Base-by-base conservation (phyloP, 192 early-diverging fungal species). In the Podila verticillata region DNA sequence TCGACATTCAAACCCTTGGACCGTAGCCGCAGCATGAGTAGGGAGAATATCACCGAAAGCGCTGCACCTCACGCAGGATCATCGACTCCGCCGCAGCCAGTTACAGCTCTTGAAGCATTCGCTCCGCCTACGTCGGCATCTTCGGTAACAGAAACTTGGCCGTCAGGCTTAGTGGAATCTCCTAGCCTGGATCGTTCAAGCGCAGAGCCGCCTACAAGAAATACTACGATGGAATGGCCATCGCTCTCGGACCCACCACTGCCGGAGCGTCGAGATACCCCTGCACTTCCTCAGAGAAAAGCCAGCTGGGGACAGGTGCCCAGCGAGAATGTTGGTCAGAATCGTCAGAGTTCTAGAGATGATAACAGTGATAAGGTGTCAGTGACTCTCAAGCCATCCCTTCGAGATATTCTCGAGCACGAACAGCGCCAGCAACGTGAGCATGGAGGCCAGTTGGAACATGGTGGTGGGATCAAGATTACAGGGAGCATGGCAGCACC, bases 371-470 rank as follows among this genome's bases (percentile, higher is more conserved):
- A 58, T 30, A 30, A 6, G 2, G 13, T 30, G n/a, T 8, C 29
- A 6, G 22, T n/a, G 65, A 79, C 62, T 22, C 17, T 28, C 7
- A 66, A 66, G 32, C 78, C 79, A 26, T 82, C 85, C 20, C 35
- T 86, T 48, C 73, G 85, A 7, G 82, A 86, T 10, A 86, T 86
- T 66, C 61, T 84, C 49, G 82, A 86, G 7, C 47, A 74, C 24
- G 84, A 83, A 34, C 66, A 70, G 39, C 57, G 35, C n/a, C 73
- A 75, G 12, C 65, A 61, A 2, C 65, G 51, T 54, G n/a, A 54
- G 12, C 5, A 54, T 24, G 51, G 24, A 7, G 48, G 51, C 36
- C 12, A 47, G 44, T 13, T 3, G 4, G 8, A 56, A 13, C 7
- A 47, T 34, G 31, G 8, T 57, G 19, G 28, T 49, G 7, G 19